Evolutionary conservation across 139 green algal genomes (phyloP).

Genomic region (Coelastrella sp.): DNA sequence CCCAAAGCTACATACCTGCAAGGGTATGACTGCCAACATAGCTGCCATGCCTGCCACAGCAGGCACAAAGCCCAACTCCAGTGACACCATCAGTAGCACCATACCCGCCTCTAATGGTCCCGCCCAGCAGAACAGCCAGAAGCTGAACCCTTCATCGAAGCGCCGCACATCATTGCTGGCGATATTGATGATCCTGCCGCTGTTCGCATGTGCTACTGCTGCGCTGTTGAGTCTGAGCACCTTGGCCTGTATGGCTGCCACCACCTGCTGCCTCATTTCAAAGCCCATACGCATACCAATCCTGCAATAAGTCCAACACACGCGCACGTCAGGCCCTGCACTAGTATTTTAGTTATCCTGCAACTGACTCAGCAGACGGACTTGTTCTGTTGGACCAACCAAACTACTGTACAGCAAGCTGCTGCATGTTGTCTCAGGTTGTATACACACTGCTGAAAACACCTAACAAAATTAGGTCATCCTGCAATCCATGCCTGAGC

Average conservation of each 20-base stretch:
- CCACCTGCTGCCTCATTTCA: conserved; percentile 67
- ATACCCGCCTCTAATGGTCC: conserved; percentile 75
- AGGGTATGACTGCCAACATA: conserved; percentile 75
- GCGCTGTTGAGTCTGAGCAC: conserved; percentile 82
- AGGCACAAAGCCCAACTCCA: conserved; percentile 76
- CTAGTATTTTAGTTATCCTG: too few relatives aligned
- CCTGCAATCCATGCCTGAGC: too few relatives aligned
- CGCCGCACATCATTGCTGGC: conserved; percentile 77
- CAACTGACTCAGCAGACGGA: too few relatives aligned
- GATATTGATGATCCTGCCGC: conserved; percentile 70
- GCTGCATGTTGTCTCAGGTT: background rate
- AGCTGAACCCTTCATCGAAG: conserved; percentile 80
- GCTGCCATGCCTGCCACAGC: conserved; percentile 76
- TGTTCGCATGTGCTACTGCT: conserved; percentile 62
- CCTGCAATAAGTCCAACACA: conserved; percentile 51
- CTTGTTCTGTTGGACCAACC: too few relatives aligned
- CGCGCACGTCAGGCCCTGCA: too few relatives aligned
- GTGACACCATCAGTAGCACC: conserved; percentile 78
- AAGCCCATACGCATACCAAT: conserved; percentile 80
- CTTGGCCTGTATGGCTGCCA: conserved; percentile 67
- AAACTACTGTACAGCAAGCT: background rate
- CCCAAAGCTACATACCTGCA: conserved; percentile 60
- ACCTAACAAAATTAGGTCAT: background rate
- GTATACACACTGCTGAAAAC: background rate
- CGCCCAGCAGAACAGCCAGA: conserved; percentile 76